Percentiles rank a stretch among this genome's conserved stretches.
phyloP scores from a whole-genome alignment of 192 early-diverging fungal genomes.

The Chytriomyces sp. region DNA sequence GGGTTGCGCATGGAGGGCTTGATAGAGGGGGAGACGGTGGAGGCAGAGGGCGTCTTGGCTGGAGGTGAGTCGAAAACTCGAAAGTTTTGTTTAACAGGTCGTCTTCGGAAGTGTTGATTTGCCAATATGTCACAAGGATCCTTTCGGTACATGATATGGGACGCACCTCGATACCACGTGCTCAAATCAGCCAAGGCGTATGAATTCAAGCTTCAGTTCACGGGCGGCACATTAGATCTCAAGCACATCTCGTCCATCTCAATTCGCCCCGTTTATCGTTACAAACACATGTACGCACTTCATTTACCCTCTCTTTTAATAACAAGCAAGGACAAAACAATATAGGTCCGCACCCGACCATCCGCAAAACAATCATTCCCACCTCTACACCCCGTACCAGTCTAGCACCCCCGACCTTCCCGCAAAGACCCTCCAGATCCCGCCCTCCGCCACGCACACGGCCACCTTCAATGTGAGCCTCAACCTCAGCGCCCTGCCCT shows the following conservation, averaged over 20 bases:
- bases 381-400: constrained; percentile 24
- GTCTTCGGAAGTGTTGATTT: not conserved
- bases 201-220: constrained; percentile 18
- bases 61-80: constrained; percentile 1
- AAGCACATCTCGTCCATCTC: not conserved
- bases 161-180: constrained; percentile 19
- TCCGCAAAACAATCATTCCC: not conserved
- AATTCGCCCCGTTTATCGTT: constrained; percentile 14
- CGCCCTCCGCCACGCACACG: not conserved
- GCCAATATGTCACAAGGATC: not conserved
- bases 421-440: not conserved
- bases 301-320: not conserved
- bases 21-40: not conserved
- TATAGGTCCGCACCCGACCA: not conserved
- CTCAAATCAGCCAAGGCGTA: not conserved
- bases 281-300: not conserved
- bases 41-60: constrained; percentile 12
- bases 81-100: not conserved
- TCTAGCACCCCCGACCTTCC: not conserved
- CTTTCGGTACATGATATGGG: constrained; percentile 23
- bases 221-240: not conserved
- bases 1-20: not conserved
- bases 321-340: not conserved
- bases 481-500: not conserved
- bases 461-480: not conserved